Evolutionary conservation across 2,329 filamentous ascomycete genomes (phyloP), one percentile per base, ranked within the genome.

Genomic region (Chaetomiaceae sp.): DNA sequence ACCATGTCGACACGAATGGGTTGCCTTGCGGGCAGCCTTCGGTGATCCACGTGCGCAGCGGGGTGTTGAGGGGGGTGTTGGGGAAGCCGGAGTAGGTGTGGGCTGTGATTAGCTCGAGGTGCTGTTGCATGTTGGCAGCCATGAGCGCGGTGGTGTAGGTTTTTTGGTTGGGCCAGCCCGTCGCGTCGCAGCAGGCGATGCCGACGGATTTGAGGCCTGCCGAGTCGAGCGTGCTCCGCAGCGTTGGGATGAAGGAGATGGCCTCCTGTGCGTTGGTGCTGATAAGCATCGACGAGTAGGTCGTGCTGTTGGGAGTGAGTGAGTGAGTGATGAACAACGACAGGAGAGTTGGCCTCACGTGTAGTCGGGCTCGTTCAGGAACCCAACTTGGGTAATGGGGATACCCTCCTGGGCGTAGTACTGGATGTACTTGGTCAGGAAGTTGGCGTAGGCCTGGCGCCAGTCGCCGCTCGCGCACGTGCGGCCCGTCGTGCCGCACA

Each of bases 231-330:
- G 70, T 72, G 16, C 68, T 65, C 44, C 68, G 65, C 38, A 80
- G 67, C n/a, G 74, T 66, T 50, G 66, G 62, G 63, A 80, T 73
- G 61, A 80, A 78, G 35, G 74, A 71, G 40, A 72, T 74, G 3
- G 75, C 75, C 64, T 78, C 87, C n/a, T n/a, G n/a, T n/a, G n/a
- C n/a, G 61, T 84, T 86, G 71, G 96, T 96, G 77, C 93, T 95
- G 65, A 87, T 78, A 27, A 66, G 64, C 75, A 78, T 78, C 5
- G 67, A 69, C 10, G 74, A 73, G 55, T 73, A 73, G 44, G 58
- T 59, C 17, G 66, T 63, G 57, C 58, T 62, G n/a, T n/a, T n/a
- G n/a, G n/a, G n/a, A n/a, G n/a, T n/a, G n/a, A n/a, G n/a, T n/a
- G n/a, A n/a, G n/a, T n/a, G n/a, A n/a, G n/a, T n/a, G n/a, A n/a